Evolutionary conservation across 805 yeast species (phyloP), one percentile per base, ranked within the genome.

Genomic region (Candida ortonii): DNA sequence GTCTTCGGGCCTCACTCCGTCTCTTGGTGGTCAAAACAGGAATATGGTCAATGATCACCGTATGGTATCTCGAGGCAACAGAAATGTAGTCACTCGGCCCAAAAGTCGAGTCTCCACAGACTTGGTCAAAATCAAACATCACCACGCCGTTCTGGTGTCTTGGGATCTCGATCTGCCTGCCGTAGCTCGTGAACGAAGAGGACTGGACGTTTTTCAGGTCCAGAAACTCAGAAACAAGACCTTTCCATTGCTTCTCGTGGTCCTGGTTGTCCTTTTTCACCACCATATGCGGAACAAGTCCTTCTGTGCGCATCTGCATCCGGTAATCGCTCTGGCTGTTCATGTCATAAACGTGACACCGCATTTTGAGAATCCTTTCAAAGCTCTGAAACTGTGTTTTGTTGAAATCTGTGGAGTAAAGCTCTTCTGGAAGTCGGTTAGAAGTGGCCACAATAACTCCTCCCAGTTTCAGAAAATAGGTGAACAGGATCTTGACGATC

Each of bases 401-500:
- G 41, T 76, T 72, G 55, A 81, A 80, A 37, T 74, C 79, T 9
- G 78, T 78, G 4, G 84, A 71, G 47, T 82, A 82, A 25, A 82
- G 63, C 39, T 81, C 83, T 45, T 81, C 84, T 0, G 89, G 89
- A 11, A 81, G 60, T 51, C 84, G 68, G 46, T 82, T 82, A 3
- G 85, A 77, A 2, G 87, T 82, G 3, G 88, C 86, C 15, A 82
- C 80, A 27, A 82, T 56, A 0, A 82, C 84, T 4, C 89, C 89
- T 3, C 89, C 89, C 9, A 82, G 54, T 46, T 76, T 80, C 64
- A 82, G 81, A 59, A 74, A 82, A 52, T 74, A 79, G 0, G 82
- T 76, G 57, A 82, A 79, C 31, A 82, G 56, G 10, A 78, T 66
- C 53, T 78, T 76, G 37, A 82, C 62, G 22, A 82, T 78, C 47